Percentiles rank a stretch among this genome's conserved stretches.
Conservation (phyloP, 2,329 filamentous ascomycete species). For the Curvularia lunata region DNA sequence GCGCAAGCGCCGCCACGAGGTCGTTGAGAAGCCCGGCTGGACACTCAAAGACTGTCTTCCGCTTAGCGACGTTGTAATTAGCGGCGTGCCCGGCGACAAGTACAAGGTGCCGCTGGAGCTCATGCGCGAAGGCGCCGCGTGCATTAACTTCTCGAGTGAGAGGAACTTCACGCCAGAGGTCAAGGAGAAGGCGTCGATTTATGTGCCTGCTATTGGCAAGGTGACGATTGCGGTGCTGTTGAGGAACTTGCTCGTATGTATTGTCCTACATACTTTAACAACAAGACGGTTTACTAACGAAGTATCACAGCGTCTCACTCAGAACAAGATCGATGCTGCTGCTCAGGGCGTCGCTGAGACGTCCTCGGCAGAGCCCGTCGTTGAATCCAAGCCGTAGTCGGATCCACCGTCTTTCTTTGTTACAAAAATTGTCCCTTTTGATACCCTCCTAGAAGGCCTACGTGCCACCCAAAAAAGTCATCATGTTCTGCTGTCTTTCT, state of each 20-base stretch:
- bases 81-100: slow-evolving; percentile 83
- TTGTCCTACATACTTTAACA: too few species aligned
- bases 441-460: slow-evolving; percentile 39
- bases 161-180: slow-evolving; percentile 91
- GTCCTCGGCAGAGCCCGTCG: slow-evolving; percentile 27
- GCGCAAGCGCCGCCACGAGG: slow-evolving; percentile 83
- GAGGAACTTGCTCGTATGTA: slow-evolving; percentile 82
- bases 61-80: slow-evolving; percentile 91
- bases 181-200: slow-evolving; percentile 95
- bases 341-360: slow-evolving; percentile 32
- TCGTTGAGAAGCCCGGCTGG: slow-evolving; percentile 82
- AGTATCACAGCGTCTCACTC: slow-evolving; percentile 49
- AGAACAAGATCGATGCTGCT: slow-evolving; percentile 50
- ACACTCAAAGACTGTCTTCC: slow-evolving; percentile 80
- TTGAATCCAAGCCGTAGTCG: slow-evolving; percentile 14
- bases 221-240: slow-evolving; percentile 93
- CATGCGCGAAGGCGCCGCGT: slow-evolving; percentile 89
- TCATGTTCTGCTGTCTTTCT: neutral
- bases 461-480: slow-evolving; percentile 24
- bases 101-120: slow-evolving; percentile 89
- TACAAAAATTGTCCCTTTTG: slow-evolving; percentile 14
- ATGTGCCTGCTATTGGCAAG: slow-evolving; percentile 96
- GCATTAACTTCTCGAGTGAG: slow-evolving; percentile 96
- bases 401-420: neutral
- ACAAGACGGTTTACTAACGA: slow-evolving; percentile 30